phyloP scores from a whole-genome alignment of 2,329 filamentous ascomycete species.

The Beauveria bassiana region DNA sequence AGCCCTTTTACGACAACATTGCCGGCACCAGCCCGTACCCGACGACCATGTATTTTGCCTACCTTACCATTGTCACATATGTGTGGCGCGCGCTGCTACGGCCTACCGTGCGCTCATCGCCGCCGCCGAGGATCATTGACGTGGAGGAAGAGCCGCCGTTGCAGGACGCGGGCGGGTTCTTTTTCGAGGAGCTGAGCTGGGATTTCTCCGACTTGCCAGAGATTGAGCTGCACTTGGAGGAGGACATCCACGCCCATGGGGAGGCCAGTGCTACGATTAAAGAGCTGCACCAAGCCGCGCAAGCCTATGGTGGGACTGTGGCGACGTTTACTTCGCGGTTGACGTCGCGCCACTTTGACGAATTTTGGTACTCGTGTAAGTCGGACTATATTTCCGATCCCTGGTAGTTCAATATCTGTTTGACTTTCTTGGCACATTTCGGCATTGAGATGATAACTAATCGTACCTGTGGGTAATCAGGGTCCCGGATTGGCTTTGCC shows the following conservation, averaged over 20 bases:
- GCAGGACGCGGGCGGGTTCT: constrained; percentile 8
- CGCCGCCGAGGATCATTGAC: constrained; percentile 12
- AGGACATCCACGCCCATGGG: constrained; percentile 3
- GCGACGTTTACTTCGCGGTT: constrained; percentile 11
- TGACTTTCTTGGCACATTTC: too few species aligned
- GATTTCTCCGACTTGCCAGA: constrained; percentile 13
- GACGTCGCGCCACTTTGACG: constrained; percentile 12
- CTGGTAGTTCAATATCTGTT: neutral
- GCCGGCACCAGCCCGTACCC: neutral
- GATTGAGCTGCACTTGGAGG: constrained; percentile 13
- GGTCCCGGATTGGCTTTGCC: constrained; percentile 13
- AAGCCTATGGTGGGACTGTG: constrained; percentile 11
- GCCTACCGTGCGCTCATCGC: constrained; percentile 12
- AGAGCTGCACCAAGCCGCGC: constrained; percentile 13
- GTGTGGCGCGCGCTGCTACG: constrained; percentile 14
- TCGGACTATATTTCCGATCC: neutral
- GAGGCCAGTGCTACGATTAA: constrained; percentile 13
- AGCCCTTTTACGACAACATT: neutral
- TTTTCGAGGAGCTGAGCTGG: constrained; percentile 13
- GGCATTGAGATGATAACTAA: neutral
- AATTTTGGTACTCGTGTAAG: constrained; percentile 15
- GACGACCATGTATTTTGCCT: constrained; percentile 13
- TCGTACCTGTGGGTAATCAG: neutral
- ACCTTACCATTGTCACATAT: constrained; percentile 13
- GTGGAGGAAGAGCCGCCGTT: constrained; percentile 5